Evolutionary conservation across 805 yeast species (phyloP).

Genomic region (Babjeviella inositovora): DNA sequence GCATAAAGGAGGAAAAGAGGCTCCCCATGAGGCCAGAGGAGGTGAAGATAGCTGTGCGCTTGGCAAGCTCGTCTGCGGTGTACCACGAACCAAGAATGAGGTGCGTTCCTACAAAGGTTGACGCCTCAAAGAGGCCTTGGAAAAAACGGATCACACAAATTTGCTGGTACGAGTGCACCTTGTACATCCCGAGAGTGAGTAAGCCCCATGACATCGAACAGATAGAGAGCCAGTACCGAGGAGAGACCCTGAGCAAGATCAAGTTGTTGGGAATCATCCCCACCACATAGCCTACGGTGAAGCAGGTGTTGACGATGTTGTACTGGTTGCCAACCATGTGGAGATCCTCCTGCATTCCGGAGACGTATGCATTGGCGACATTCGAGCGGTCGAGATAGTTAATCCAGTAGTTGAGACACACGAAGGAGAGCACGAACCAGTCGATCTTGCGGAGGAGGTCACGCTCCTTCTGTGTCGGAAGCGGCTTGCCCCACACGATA

Average conservation of each 20-base stretch:
- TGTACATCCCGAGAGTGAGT: conserved; percentile 32
- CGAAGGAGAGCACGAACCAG: conserved; percentile 22
- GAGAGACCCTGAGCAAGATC: conserved; percentile 31
- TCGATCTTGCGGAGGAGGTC: conserved; percentile 17
- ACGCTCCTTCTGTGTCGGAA: conserved; percentile 12
- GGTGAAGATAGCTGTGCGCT: conserved; percentile 36
- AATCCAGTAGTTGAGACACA: conserved; percentile 23
- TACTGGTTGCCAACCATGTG: conserved; percentile 28
- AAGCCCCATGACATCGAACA: conserved; percentile 42
- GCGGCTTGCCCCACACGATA: conserved; percentile 15
- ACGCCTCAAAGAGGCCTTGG: conserved; percentile 43
- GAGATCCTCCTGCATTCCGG: conserved; percentile 48
- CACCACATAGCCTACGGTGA: conserved; percentile 43
- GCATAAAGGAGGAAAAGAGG: conserved; percentile 39
- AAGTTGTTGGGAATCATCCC: conserved; percentile 50
- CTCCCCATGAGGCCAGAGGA: conserved; percentile 37
- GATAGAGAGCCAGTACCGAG: conserved; percentile 37
- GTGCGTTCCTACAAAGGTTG: conserved; percentile 39
- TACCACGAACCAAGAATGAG: conserved; percentile 38
- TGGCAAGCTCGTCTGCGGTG: conserved; percentile 27
- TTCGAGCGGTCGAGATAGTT: conserved; percentile 46
- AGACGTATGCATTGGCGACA: conserved; percentile 43
- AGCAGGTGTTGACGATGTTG: conserved; percentile 35
- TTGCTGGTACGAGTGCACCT: conserved; percentile 26
- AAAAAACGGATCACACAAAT: conserved; percentile 43